Base-by-base conservation (phyloP, 306 rosid genomes). In the Trifolium pratense region DNA sequence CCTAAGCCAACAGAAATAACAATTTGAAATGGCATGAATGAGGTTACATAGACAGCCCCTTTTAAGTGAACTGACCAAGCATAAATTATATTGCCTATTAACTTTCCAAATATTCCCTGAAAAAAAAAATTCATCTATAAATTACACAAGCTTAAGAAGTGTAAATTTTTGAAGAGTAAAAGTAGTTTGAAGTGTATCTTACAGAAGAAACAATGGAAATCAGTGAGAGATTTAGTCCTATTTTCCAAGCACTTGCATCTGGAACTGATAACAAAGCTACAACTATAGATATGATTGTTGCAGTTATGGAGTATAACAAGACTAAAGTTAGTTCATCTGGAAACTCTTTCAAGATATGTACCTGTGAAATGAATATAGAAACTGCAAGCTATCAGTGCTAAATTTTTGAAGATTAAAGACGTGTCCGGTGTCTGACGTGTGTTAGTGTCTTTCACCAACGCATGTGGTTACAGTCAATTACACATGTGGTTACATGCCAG, bases 21-120 rank as follows among this genome's bases (percentile, higher is more conserved):
- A 70, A 91, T 87, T 18, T 96, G 83, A 48, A 94, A 57, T 15
- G 98, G 98, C 85, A 86, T 94, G 84, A 94, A 94, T 88, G 91
- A 89, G 17, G 96, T 89, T 60, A 80, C 83, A 68, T 25, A 74
- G 16, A 93, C 91, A 0, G 97, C 84, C 2, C 98, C 98, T 78
- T 94, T 91, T 73, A 89, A 7, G 37, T 75, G 90, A 73, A 94
- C 62, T 5, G 79, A 78, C 98, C 98, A 91, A 3, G 89, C 78
- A 39, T 79, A 90, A 46, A 91, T 75, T 55, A 90, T 21, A 66
- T 89, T 91, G 83, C 85, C 85, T 66, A 94, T 2, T 63, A 85
- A 78, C 58, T 94, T 91, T 29, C 92, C 96, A 20, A 91, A 82
- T 26, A 94, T 58, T 68, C 96, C 97, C 98, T 91, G 17, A 16